These are phyloP conservation scores for Knufia petricola DNA, from an alignment of 2,329 filamentous ascomycete genomes.

Conservation along the genomic window DNA sequence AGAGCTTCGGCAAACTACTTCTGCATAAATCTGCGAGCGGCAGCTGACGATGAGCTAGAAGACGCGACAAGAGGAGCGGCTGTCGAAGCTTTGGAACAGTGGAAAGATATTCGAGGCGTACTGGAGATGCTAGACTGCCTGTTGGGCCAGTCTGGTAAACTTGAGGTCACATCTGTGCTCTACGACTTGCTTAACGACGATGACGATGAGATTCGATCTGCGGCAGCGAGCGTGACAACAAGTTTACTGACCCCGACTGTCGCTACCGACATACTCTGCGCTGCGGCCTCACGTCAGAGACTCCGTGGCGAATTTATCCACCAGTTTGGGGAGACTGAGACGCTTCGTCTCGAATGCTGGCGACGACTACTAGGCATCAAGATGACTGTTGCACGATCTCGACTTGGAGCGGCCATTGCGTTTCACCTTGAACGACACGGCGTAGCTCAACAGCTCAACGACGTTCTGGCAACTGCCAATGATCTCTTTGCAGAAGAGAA, in stretches of 20 bases:
- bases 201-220: constrained; percentile 73
- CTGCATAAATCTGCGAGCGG: constrained; percentile 13
- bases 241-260: not conserved
- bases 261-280: constrained; percentile 31
- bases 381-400: not conserved
- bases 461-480: constrained; percentile 32
- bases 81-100: constrained; percentile 29
- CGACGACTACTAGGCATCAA: constrained; percentile 3
- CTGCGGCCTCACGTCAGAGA: constrained; percentile 39
- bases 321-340: constrained; percentile 27
- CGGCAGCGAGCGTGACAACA: constrained; percentile 36
- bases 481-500: constrained; percentile 80
- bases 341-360: constrained; percentile 27
- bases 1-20: not conserved
- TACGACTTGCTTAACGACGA: constrained; percentile 80
- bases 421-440: not conserved
- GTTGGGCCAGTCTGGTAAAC: constrained; percentile 25
- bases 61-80: constrained; percentile 18
- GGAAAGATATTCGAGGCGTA: constrained; percentile 29
- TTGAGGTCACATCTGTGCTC: constrained; percentile 36
- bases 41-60: constrained; percentile 16
- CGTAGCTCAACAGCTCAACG: not conserved
- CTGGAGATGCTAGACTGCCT: constrained; percentile 30
- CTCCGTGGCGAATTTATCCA: constrained; percentile 29
- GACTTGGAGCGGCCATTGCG: not conserved